Evolutionary conservation across 108 stramenopile genomes (phyloP).

Genomic region (Epipyxis sp.): DNA sequence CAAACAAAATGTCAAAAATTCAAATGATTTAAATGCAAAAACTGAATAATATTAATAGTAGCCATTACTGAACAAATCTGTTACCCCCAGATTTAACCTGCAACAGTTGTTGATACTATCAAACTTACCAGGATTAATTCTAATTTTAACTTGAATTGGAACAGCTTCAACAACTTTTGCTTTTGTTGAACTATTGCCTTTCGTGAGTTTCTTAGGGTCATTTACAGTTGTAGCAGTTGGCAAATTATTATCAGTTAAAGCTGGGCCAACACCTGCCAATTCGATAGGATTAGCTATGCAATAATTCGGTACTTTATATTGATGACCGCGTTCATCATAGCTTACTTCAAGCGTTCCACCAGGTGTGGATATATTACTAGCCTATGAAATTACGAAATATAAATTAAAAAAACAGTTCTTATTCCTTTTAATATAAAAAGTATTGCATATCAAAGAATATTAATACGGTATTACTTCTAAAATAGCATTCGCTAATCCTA

Average conservation of each 20-base stretch:
- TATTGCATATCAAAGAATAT: no score
- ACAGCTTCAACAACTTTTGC: not conserved
- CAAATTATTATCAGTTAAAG: not conserved
- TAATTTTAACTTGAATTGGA: not conserved
- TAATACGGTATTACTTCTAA: no score
- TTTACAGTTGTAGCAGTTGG: not conserved
- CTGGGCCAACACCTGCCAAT: not conserved
- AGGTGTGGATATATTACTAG: not conserved
- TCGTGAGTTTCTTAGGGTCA: not conserved
- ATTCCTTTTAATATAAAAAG: no score
- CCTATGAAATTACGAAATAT: no score
- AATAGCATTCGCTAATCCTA: slow-evolving; percentile 9
- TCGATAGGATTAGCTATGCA: not conserved
- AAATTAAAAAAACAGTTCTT: no score
- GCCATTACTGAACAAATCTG: not conserved
- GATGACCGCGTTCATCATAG: slow-evolving; percentile 6
- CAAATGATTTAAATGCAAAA: not conserved
- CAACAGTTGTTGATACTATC: not conserved
- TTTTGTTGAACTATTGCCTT: not conserved
- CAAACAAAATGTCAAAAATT: not conserved
- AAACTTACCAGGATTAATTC: not conserved
- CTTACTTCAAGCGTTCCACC: not conserved
- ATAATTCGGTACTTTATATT: slow-evolving; percentile 16
- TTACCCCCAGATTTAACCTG: not conserved
- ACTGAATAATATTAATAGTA: not conserved